Percentiles rank a stretch among this genome's conserved stretches.
phyloP scores from a whole-genome alignment of 257 asterid species.

The Nyctanthes arbortristis region DNA sequence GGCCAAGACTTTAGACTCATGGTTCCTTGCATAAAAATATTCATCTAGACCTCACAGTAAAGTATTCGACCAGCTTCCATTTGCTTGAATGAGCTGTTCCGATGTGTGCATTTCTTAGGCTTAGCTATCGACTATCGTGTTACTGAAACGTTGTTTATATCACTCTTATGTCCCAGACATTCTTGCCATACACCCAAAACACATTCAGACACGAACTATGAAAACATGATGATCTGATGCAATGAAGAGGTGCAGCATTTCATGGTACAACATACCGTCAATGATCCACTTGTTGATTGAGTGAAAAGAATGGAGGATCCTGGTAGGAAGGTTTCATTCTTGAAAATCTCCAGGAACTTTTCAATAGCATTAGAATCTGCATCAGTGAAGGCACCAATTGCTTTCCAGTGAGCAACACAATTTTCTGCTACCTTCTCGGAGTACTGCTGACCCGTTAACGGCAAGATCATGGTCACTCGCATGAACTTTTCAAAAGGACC shows the following conservation, averaged over 20 bases:
- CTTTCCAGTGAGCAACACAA: slow-evolving; percentile 74
- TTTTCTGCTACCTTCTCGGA: slow-evolving; percentile 87
- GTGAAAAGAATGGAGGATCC: slow-evolving; percentile 86
- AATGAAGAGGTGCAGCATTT: neutral
- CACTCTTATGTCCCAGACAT: too few species aligned
- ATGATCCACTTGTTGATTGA: slow-evolving; percentile 69
- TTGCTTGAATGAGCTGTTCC: too few species aligned
- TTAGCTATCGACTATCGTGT: too few species aligned
- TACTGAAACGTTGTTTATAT: too few species aligned
- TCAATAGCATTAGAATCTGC: slow-evolving; percentile 64
- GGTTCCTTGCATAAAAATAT: too few species aligned
- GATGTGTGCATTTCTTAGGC: too few species aligned
- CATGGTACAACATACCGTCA: slow-evolving; percentile 43
- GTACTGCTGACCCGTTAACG: slow-evolving; percentile 83
- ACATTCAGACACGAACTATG: too few species aligned
- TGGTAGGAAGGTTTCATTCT: slow-evolving; percentile 60
- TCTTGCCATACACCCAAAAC: too few species aligned
- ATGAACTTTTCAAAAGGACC: slow-evolving; percentile 84
- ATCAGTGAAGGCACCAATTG: slow-evolving; percentile 51
- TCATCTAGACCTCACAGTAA: too few species aligned
- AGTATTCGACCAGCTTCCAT: too few species aligned
- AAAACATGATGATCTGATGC: too few species aligned
- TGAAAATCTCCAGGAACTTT: slow-evolving; percentile 54
- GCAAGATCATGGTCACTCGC: slow-evolving; percentile 70
- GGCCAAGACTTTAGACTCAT: too few species aligned